These are phyloP conservation scores for Epichloe hybrida DNA, from an alignment of 2,329 filamentous ascomycete species.

Conservation along the genomic window DNA sequence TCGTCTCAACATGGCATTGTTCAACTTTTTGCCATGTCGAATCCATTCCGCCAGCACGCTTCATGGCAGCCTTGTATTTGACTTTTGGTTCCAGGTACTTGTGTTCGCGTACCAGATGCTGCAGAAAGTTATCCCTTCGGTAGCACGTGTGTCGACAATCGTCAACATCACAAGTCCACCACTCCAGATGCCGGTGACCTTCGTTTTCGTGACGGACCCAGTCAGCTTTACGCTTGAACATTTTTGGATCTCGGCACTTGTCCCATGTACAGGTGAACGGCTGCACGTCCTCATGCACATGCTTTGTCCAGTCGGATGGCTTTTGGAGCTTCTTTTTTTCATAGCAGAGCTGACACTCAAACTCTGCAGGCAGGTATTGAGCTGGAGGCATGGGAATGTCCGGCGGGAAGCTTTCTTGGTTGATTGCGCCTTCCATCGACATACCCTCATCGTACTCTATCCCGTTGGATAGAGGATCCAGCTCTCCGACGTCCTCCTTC, in stretches of 20 bases:
- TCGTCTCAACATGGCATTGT: conserved; percentile 58
- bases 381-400: conserved; percentile 77
- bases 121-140: conserved; percentile 82
- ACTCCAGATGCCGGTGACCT: conserved; percentile 76
- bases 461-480: conserved; percentile 41
- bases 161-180: conserved; percentile 74
- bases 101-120: conserved; percentile 84
- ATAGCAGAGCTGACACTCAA: conserved; percentile 84
- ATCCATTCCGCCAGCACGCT: conserved; percentile 43
- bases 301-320: conserved; percentile 93
- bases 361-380: conserved; percentile 63
- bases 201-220: conserved; percentile 95
- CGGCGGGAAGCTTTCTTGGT: conserved; percentile 59
- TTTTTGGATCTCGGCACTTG: conserved; percentile 69
- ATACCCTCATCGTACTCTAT: conserved; percentile 46
- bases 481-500: conserved; percentile 43
- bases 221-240: conserved; percentile 89
- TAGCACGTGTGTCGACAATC: conserved; percentile 76
- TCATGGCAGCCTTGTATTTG: conserved; percentile 58
- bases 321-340: conserved; percentile 75
- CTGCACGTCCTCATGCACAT: conserved; percentile 86
- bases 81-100: conserved; percentile 71
- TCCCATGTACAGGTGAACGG: conserved; percentile 89
- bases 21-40: conserved; percentile 68
- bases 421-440: conserved; percentile 55